A percentile compares a stretch with the other conserved stretches of the same genome.
phyloP scores from a whole-genome alignment of 1,284 basidiomycete genomes.

The Cutaneotrichosporon daszewskae region DNA sequence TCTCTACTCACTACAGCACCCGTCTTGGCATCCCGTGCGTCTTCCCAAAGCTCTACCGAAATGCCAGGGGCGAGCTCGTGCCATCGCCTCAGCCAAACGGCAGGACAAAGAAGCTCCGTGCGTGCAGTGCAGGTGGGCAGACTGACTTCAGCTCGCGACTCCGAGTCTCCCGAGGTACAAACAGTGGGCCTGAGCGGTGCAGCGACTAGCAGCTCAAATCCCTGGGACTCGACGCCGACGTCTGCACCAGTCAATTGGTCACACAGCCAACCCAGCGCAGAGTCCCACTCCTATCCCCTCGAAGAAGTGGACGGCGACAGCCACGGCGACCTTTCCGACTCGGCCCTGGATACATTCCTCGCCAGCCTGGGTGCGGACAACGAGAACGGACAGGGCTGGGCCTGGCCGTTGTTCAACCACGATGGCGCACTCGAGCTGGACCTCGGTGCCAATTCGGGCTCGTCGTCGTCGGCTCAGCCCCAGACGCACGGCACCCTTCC shows the following conservation, averaged over 20 bases:
- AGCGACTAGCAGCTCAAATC: constrained; percentile 4
- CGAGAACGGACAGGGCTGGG: constrained; percentile 13
- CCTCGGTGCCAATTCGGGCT: constrained; percentile 1
- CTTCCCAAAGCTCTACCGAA: constrained; percentile 22
- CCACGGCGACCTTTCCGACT: constrained; percentile 10
- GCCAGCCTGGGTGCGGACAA: constrained; percentile 9
- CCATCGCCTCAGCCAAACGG: constrained; percentile 25
- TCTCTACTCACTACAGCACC: constrained; percentile 7
- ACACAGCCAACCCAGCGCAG: constrained; percentile 4
- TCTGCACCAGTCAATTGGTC: neutral
- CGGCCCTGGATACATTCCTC: constrained; percentile 16
- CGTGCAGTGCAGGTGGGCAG: neutral
- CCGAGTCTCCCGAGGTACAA: constrained; percentile 5
- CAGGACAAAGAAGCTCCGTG: constrained; percentile 18
- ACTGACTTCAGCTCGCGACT: constrained; percentile 2
- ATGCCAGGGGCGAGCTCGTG: constrained; percentile 20
- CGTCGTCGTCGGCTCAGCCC: neutral
- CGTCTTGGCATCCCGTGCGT: constrained; percentile 20
- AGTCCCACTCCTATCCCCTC: neutral
- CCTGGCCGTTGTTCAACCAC: constrained; percentile 13
- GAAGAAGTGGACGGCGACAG: constrained; percentile 6
- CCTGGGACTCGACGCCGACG: constrained; percentile 6
- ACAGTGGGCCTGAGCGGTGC: neutral
- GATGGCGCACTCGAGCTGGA: constrained; percentile 16
- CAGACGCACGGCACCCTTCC: neutral